These are phyloP conservation scores for Borovskyia barvae DNA, from an alignment of 208 protist genomes.

Conservation along the genomic window DNA sequence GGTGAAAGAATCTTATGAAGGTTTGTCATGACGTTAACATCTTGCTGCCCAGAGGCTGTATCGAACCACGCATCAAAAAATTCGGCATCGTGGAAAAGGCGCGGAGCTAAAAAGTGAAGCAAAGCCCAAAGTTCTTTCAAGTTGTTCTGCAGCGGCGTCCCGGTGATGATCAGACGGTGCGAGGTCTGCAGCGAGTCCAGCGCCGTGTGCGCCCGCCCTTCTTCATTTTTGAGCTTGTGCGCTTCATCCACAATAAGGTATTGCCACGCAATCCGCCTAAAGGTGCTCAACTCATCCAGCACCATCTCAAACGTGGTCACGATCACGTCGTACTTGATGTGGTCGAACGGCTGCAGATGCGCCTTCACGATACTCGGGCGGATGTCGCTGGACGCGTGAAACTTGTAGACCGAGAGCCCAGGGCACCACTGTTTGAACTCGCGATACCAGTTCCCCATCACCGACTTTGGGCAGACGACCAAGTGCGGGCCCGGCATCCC, in stretches of 20 bases:
- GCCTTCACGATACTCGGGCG: conserved; percentile 74
- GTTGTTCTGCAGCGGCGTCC: conserved; percentile 98
- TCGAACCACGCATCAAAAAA: conserved; percentile 95
- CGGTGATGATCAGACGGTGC: conserved; percentile 96
- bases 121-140: conserved; percentile 96
- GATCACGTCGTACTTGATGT: conserved; percentile 89
- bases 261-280: conserved; percentile 91
- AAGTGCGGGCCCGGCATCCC: conserved; percentile 95
- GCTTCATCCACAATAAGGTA: conserved; percentile 99
- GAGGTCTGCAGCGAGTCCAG: conserved; percentile 71
- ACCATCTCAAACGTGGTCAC: conserved; percentile 98
- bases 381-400: conserved; percentile 94
- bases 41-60: conserved; percentile 74
- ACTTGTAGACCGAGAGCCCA: conserved; percentile 87
- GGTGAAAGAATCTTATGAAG: conserved; percentile 93
- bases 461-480: conserved; percentile 95
- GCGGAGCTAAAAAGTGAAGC: conserved; percentile 94
- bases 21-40: conserved; percentile 76
- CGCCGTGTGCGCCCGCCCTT: conserved; percentile 61
- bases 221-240: conserved; percentile 94
- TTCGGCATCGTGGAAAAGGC: conserved; percentile 83
- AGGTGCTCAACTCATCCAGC: conserved; percentile 84
- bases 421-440: conserved; percentile 97
- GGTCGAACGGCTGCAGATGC: conserved; percentile 51
- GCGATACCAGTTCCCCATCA: conserved; percentile 98